phyloP scores from a whole-genome alignment of 2,329 filamentous ascomycete species.

The Daldinia eschscholtzii region DNA sequence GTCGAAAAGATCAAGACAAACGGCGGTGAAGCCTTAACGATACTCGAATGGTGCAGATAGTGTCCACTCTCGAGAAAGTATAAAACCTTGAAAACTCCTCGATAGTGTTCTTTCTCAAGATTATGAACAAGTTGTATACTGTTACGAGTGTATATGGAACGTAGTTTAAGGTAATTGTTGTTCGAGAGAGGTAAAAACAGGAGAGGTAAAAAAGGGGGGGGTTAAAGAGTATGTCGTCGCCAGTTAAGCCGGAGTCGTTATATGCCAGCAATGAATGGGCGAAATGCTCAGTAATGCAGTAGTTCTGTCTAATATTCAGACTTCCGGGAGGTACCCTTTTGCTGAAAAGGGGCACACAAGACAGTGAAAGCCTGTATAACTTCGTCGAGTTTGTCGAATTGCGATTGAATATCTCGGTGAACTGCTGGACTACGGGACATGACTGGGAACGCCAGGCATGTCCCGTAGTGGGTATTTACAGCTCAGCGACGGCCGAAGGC shows the following conservation, averaged over 20 bases:
- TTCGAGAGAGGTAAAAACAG: slow-evolving; percentile 8
- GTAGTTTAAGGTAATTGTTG: slow-evolving; percentile 22
- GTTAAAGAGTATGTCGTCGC: slow-evolving; percentile 19
- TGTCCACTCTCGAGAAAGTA: slow-evolving; percentile 16
- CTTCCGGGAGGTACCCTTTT: slow-evolving; percentile 46
- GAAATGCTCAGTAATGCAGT: slow-evolving; percentile 45
- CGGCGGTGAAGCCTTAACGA: slow-evolving; percentile 53
- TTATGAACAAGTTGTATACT: slow-evolving; percentile 11
- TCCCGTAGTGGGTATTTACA: slow-evolving; percentile 91
- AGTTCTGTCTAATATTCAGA: slow-evolving; percentile 52
- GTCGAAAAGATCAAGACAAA: slow-evolving; percentile 50
- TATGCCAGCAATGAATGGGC: slow-evolving; percentile 42
- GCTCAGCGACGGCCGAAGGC: slow-evolving; percentile 86
- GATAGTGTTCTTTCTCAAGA: slow-evolving; percentile 18
- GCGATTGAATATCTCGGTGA: slow-evolving; percentile 78
- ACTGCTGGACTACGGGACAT: slow-evolving; percentile 87
- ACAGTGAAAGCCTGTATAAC: slow-evolving; percentile 69
- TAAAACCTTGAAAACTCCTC: slow-evolving; percentile 17
- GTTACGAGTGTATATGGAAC: slow-evolving; percentile 23
- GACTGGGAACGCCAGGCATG: slow-evolving; percentile 64
- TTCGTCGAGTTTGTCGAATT: slow-evolving; percentile 71
- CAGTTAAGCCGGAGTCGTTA: slow-evolving; percentile 33
- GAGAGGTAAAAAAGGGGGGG: neutral
- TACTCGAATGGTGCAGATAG: slow-evolving; percentile 22
- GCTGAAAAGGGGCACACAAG: slow-evolving; percentile 49